phyloP scores from a whole-genome alignment of 2,329 filamentous ascomycete species.

The Leptographium procerum region DNA sequence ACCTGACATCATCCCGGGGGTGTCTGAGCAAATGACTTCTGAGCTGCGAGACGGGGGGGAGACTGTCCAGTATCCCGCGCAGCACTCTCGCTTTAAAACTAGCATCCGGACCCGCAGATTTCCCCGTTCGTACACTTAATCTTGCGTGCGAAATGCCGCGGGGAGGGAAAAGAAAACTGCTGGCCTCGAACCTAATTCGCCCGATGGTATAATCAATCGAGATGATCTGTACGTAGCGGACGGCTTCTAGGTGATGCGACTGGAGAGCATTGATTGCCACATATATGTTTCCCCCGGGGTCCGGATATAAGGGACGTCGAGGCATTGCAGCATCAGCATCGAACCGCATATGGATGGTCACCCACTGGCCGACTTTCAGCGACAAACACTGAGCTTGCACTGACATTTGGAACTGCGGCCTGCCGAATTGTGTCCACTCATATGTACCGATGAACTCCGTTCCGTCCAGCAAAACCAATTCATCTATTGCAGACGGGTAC shows the following conservation, averaged over 20 bases:
- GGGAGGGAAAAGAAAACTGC: neutral
- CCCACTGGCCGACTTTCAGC: neutral
- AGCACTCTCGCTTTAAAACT: conserved; percentile 41
- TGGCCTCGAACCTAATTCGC: neutral
- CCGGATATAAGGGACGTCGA: neutral
- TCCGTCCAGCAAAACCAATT: neutral
- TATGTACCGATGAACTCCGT: neutral
- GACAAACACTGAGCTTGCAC: neutral
- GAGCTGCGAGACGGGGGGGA: conserved; percentile 53
- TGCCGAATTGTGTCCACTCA: neutral
- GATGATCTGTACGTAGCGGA: neutral
- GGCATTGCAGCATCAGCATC: neutral
- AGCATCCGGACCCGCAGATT: no score
- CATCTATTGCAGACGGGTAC: neutral
- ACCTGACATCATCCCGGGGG: conserved; percentile 28
- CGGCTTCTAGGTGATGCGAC: neutral
- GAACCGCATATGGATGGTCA: neutral
- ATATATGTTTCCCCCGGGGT: neutral
- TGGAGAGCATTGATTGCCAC: neutral
- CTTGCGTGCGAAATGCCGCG: conserved; percentile 17
- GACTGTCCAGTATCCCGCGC: conserved; percentile 38
- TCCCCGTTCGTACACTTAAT: conserved; percentile 27
- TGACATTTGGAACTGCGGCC: neutral
- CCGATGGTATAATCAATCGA: neutral
- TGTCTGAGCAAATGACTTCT: conserved; percentile 30